These are phyloP conservation scores for Nigrospora sphaerica DNA, from an alignment of 2,329 filamentous ascomycete species.

Conservation along the genomic window DNA sequence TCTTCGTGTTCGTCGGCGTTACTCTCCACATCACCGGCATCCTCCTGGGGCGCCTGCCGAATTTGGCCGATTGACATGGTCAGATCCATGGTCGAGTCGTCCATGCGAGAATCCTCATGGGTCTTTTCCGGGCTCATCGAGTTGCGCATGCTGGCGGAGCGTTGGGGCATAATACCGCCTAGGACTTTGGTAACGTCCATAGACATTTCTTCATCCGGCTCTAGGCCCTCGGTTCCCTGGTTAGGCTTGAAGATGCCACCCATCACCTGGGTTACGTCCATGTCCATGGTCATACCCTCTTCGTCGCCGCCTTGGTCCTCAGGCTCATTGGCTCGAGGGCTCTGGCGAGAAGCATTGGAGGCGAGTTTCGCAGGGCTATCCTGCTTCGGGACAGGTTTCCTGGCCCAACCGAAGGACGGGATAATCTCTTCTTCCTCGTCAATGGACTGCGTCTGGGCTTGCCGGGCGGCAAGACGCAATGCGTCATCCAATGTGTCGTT, in stretches of 20 bases:
- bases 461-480: constrained; percentile 64
- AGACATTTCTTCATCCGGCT: constrained; percentile 64
- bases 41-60: constrained; percentile 21
- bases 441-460: constrained; percentile 67
- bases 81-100: constrained; percentile 77
- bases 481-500: constrained; percentile 72
- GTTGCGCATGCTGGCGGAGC: constrained; percentile 16
- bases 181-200: constrained; percentile 90
- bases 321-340: constrained; percentile 9
- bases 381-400: constrained; percentile 38
- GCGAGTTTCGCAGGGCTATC: constrained; percentile 32
- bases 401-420: constrained; percentile 69
- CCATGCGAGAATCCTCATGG: constrained; percentile 32
- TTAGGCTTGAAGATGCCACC: constrained; percentile 41
- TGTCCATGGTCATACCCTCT: constrained; percentile 40
- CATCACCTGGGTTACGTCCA: constrained; percentile 50
- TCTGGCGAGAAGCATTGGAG: constrained; percentile 2
- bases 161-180: constrained; percentile 64
- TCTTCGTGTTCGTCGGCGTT: constrained; percentile 50
- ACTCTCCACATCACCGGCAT: constrained; percentile 16
- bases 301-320: constrained; percentile 18
- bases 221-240: constrained; percentile 32
- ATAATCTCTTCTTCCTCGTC: constrained; percentile 65
- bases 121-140: constrained; percentile 12
- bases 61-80: constrained; percentile 75